A percentile compares a stretch with the other conserved stretches of the same genome.
Evolutionary conservation across 2,329 filamentous ascomycete species (phyloP).

Genomic region (Drechslerella coelobrocha): DNA sequence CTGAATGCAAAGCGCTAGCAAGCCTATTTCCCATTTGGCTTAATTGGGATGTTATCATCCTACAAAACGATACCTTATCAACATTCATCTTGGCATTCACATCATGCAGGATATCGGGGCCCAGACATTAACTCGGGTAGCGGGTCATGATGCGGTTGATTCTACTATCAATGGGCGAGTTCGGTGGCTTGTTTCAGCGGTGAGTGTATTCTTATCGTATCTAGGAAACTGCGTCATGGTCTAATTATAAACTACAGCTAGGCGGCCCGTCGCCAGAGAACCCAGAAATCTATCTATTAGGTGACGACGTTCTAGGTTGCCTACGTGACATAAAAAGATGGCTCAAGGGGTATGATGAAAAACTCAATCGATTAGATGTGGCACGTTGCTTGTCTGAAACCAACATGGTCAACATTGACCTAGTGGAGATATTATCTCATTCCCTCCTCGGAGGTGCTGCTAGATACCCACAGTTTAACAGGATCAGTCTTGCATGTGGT

Average conservation of each 20-base stretch:
- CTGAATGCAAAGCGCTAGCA: too few species aligned
- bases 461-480: constrained; percentile 58
- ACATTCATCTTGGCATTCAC: not conserved
- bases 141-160: constrained; percentile 71
- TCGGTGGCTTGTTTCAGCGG: constrained; percentile 90
- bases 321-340: constrained; percentile 93
- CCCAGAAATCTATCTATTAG: constrained; percentile 82
- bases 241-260: constrained; percentile 65
- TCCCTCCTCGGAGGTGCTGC: constrained; percentile 60
- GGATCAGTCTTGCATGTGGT: constrained; percentile 77
- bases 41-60: too few species aligned
- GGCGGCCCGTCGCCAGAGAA: constrained; percentile 81
- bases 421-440: constrained; percentile 82
- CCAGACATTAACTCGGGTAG: constrained; percentile 52
- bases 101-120: constrained; percentile 54
- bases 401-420: constrained; percentile 86
- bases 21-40: too few species aligned
- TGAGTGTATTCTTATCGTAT: constrained; percentile 61
- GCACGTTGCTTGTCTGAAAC: constrained; percentile 89
- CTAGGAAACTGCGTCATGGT: constrained; percentile 30
- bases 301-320: constrained; percentile 90
- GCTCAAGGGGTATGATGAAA: constrained; percentile 93
- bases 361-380: constrained; percentile 91
- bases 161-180: constrained; percentile 92
- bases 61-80: not conserved